phyloP scores from a whole-genome alignment of 345 rosid genomes.

The Salix viminalis region DNA sequence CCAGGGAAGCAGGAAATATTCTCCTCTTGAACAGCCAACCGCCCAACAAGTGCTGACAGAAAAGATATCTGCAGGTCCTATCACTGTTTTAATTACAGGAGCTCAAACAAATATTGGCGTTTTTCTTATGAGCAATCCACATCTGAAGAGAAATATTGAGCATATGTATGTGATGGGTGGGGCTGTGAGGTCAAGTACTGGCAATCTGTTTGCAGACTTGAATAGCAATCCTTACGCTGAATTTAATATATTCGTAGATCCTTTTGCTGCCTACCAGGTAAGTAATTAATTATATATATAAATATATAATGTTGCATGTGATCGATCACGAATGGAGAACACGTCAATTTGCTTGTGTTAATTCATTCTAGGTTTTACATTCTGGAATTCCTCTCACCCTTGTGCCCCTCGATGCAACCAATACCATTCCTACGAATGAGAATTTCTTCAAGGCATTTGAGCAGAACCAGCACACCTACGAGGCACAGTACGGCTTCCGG shows the following conservation, averaged over 20 bases:
- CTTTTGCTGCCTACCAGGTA: slow-evolving; percentile 86
- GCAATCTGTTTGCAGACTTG: slow-evolving; percentile 66
- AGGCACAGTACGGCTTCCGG: slow-evolving; percentile 71
- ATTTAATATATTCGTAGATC: slow-evolving; percentile 79
- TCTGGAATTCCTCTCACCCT: slow-evolving; percentile 80
- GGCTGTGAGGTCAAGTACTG: slow-evolving; percentile 52
- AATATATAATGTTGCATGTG: too few relatives aligned
- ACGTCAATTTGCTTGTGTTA: too few relatives aligned
- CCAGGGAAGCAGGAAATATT: slow-evolving; percentile 76
- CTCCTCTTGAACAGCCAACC: slow-evolving; percentile 69
- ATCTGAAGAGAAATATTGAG: slow-evolving; percentile 65
- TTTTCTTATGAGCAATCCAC: slow-evolving; percentile 74
- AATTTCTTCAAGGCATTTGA: slow-evolving; percentile 61
- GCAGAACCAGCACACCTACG: slow-evolving; percentile 52
- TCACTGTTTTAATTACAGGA: slow-evolving; percentile 51
- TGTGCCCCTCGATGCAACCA: slow-evolving; percentile 88
- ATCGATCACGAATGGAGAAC: too few relatives aligned
- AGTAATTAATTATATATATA: not conserved
- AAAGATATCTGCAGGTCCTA: slow-evolving; percentile 67
- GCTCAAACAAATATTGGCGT: slow-evolving; percentile 72
- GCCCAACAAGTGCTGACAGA: slow-evolving; percentile 76
- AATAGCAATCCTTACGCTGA: slow-evolving; percentile 77
- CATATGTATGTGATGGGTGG: slow-evolving; percentile 87
- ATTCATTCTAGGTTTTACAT: slow-evolving; percentile 57
- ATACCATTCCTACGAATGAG: slow-evolving; percentile 59